phyloP scores from a whole-genome alignment of 768 basidiomycete species.

The Lactifluus volemus region DNA sequence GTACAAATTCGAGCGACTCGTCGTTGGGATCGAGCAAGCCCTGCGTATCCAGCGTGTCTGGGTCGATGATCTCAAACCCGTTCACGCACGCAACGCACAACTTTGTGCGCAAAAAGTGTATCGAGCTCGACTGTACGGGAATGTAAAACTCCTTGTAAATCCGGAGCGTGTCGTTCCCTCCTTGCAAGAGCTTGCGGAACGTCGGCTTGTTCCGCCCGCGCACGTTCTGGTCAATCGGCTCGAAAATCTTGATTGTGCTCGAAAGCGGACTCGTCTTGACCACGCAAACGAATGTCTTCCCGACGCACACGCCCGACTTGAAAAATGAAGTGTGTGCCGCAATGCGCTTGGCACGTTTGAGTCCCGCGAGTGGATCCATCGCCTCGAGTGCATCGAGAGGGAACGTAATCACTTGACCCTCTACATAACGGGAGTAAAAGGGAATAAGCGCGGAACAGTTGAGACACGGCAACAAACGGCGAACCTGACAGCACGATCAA shows the following conservation, averaged over 20 bases:
- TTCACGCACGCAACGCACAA: slow-evolving; percentile 95
- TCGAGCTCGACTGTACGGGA: slow-evolving; percentile 91
- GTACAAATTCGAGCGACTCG: slow-evolving; percentile 84
- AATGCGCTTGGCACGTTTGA: slow-evolving; percentile 92
- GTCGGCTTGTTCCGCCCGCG: slow-evolving; percentile 78
- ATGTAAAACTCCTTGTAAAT: slow-evolving; percentile 99
- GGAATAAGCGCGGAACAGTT: not conserved
- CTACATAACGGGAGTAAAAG: slow-evolving; percentile 31
- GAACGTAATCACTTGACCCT: slow-evolving; percentile 94
- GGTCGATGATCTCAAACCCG: slow-evolving; percentile 97
- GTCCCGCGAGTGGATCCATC: slow-evolving; percentile 79
- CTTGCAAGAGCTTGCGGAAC: slow-evolving; percentile 91
- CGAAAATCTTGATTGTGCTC: slow-evolving; percentile 95
- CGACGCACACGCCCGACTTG: slow-evolving; percentile 91
- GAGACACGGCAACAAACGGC: slow-evolving; percentile 16
- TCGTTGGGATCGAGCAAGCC: slow-evolving; percentile 91
- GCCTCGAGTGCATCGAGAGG: slow-evolving; percentile 89
- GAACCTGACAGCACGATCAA: slow-evolving; percentile 96
- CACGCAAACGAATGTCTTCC: slow-evolving; percentile 87
- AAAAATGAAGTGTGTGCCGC: slow-evolving; percentile 97
- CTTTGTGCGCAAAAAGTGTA: slow-evolving; percentile 95
- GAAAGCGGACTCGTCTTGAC: slow-evolving; percentile 94
- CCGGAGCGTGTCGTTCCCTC: slow-evolving; percentile 88
- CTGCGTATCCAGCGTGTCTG: slow-evolving; percentile 95
- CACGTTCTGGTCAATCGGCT: slow-evolving; percentile 86